Percentiles rank a stretch among this genome's conserved stretches.
phyloP scores from a whole-genome alignment of 805 yeast genomes.

The Komagataella mondaviorum region DNA sequence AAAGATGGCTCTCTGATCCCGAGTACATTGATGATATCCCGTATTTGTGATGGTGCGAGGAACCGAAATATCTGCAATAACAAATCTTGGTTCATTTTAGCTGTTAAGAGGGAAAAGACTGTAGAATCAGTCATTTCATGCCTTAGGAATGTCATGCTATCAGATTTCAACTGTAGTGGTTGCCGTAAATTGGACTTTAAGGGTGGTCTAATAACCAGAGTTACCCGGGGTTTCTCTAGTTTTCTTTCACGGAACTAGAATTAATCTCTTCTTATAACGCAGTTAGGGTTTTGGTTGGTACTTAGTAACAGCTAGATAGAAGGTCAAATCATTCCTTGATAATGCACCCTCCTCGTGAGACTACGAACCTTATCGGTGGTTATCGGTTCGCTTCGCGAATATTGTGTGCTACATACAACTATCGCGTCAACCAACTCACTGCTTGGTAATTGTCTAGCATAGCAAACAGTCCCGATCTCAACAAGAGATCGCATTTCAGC shows the following conservation, averaged over 20 bases:
- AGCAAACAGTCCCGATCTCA: not conserved
- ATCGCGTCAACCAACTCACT: not conserved
- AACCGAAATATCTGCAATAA: not conserved
- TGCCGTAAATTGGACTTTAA: not conserved
- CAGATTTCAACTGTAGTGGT: not conserved
- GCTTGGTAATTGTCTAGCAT: not conserved
- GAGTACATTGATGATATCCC: not conserved
- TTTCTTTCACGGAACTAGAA: not conserved
- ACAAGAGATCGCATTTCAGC: not conserved
- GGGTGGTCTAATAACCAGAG: not conserved
- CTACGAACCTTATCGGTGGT: not conserved
- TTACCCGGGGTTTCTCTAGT: not conserved
- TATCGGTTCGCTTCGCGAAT: not conserved
- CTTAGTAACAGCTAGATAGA: not conserved
- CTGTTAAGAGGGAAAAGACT: not conserved
- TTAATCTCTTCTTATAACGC: too few relatives aligned
- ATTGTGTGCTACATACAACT: not conserved
- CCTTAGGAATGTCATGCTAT: not conserved
- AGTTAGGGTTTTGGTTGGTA: too few relatives aligned
- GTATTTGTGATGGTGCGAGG: not conserved
- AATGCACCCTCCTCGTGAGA: not conserved
- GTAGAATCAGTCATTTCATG: not conserved
- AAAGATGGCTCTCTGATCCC: not conserved
- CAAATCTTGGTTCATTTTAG: not conserved
- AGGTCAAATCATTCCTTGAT: not conserved